These are phyloP conservation scores for Trypethelium eluteriae DNA, from an alignment of 495 filamentous ascomycete species.

Conservation along the genomic window DNA sequence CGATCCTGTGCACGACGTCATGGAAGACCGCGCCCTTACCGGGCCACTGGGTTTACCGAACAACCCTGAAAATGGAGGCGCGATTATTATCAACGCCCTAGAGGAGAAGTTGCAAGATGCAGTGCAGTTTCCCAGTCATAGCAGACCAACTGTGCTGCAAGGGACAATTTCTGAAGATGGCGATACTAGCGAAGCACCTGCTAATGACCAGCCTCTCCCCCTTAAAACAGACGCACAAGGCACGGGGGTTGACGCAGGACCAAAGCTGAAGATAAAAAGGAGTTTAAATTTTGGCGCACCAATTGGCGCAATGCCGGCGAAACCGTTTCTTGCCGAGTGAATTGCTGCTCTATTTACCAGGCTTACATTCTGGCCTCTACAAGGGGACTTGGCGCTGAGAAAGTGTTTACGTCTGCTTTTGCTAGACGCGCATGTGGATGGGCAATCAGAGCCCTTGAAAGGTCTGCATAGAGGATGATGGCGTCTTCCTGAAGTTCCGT, in stretches of 20 bases:
- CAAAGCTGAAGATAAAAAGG: constrained; percentile 2
- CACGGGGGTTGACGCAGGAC: background rate
- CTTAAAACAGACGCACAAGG: background rate
- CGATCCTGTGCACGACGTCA: constrained; percentile 54
- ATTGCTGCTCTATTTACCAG: background rate
- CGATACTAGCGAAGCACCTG: background rate
- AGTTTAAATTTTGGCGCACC: constrained; percentile 5
- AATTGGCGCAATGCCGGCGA: background rate
- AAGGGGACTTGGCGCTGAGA: background rate
- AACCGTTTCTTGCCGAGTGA: constrained; percentile 5
- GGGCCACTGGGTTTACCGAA: constrained; percentile 25
- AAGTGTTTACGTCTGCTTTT: background rate
- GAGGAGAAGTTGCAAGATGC: constrained; percentile 6
- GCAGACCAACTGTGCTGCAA: constrained; percentile 8
- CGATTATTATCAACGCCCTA: background rate
- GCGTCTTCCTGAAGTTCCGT: background rate
- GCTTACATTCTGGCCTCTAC: background rate
- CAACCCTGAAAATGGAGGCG: constrained; percentile 15
- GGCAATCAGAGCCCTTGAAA: background rate
- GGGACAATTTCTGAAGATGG: constrained; percentile 8
- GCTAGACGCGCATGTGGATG: background rate
- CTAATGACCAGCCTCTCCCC: background rate
- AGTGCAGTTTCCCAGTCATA: constrained; percentile 1
- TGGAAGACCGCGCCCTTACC: constrained; percentile 51
- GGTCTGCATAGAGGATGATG: background rate